Base-by-base conservation (phyloP, 2,329 filamentous ascomycete genomes). In the Aspergillus transmontanensis region DNA sequence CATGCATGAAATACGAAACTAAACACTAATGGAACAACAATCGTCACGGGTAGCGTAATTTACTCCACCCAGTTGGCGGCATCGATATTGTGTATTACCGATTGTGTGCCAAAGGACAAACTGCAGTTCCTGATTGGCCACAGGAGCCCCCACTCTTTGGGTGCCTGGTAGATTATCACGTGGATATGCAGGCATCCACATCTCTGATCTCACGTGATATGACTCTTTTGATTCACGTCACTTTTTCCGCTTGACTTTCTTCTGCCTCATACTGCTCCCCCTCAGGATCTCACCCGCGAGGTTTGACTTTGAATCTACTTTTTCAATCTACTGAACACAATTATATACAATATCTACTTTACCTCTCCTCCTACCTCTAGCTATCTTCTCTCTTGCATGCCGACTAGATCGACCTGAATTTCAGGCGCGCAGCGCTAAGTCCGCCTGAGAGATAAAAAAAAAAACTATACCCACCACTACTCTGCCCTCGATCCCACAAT, bases 61-160 rank as follows among this genome's bases (percentile, higher is more conserved):
- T 26, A 30, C 30, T 43, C 48, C 46, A 30, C 60, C 46, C 36
- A 21, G 41, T 64, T 65, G 57, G 57, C 36, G 61, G 58, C 45
- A 59, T 61, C 61, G 59, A 60, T 60, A 69, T 71, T 59, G 45
- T 36, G 66, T 66, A 69, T 72, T 72, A 70, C 69, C 57, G 43
- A 19, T 56, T n/a, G 61, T 45, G 23, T 57, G 34, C 54, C 64
- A 73, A 68, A 76, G 73, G 74, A 72, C 73, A 75, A 65, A 73
- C 63, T 66, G 71, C 73, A 74, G 54, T 23, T 60, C 63, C 54
- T 73, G 65, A 75, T 76, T 76, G 71, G 74, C 11, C 16, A n/a
- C 4, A 0, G 2, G 2, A 6, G 12, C 6, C 53, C 59, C 57
- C 57, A 53, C 21, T 26, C 30, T 14, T 21, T 34, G 36, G n/a